Evolutionary conservation across 2,329 filamentous ascomycete species (phyloP), one percentile per base, ranked within the genome.

Genomic region (Colletotrichum sp.): DNA sequence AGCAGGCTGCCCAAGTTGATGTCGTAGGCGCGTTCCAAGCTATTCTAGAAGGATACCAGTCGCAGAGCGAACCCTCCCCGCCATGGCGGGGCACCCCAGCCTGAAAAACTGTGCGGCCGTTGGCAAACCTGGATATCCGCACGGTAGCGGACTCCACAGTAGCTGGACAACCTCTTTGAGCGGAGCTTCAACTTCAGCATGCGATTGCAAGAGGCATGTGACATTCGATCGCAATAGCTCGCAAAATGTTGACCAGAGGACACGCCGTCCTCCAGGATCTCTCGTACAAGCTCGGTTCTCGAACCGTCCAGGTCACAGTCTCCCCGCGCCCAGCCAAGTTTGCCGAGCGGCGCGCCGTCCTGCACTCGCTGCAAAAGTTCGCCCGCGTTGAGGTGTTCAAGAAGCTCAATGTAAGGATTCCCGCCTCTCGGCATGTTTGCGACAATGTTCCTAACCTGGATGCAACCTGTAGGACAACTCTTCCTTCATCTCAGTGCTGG

Each of bases 331-430:
- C 91, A 13, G 79, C 83, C n/a, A 89, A 78, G 63, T 88, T 92
- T 78, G 85, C 86, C 34, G 90, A 92, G 82, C 88, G 90, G 8
- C 89, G 90, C 28, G 89, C 90, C 9, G 85, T 92, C 24, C 83
- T 92, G 39, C 87, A 88, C 59, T 85, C 87, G 32, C 83, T 92
- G 26, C 86, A 90, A 81, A 84, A 85, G 71, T 84, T 88, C 78
- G 88, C 87, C 71, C 82, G 84, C 3, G 85, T 92, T 60, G 88
- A 92, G 55, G 83, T 88, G 43, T 92, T 92, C 81, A 89, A 87
- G 82, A 87, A 85, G 81, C 82, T 88, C 43, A 82, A 85, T 61
- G 86, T 86, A 78, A 65, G 74, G 16, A 28, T 10, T 60, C 2
- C 59, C 26, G 8, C n/a, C 3, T 3, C 39, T 30, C 10, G 61